Evolutionary conservation across 305 asterid species (phyloP), one percentile per base, ranked within the genome.

Genomic region (Rubia balearica): DNA sequence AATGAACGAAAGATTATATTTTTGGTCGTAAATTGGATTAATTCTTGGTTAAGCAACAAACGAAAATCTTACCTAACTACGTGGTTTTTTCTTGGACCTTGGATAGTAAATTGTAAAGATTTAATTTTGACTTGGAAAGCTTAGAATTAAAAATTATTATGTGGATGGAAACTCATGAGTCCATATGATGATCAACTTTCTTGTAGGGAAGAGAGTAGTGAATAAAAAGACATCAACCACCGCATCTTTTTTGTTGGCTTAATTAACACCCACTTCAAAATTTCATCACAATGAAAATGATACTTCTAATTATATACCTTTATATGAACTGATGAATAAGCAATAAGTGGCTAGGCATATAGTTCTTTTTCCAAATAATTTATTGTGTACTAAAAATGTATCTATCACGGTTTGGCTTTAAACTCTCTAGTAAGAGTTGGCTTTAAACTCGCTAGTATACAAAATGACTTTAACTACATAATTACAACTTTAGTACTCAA

Each of bases 191-290:
- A 36, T 13, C 48, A n/a, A 63, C 48, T 66, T 73, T 65, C 22
- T 65, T 65, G 60, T 64, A 72, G 42, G 56, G 21, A 21, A 41
- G 36, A 56, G 16, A 73, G 5, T 66, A 62, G 16, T 62, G 30
- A 43, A 55, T 14, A 48, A 11, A 24, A 73, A 56, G 72, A 24
- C 72, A 56, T 42, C 76, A 73, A 73, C 76, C n/a, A 73, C 76
- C 67, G 72, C 53, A 73, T 66, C 72, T 27, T 66, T 73, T 66
- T 57, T 56, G 76, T 73, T 66, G 76, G 76, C 76, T 73, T 27
- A 73, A 73, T 66, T 59, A 43, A 33, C 71, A 73, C 76, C 62
- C 62, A 57, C 62, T 57, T 22, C 33, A 21, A 21, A 57, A 57
- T 57, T 57, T 19, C 62, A 57, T 57, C 62, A 57, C 62, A 19